phyloP scores from a whole-genome alignment of 257 asterid species.

The Salvia hispanica region DNA sequence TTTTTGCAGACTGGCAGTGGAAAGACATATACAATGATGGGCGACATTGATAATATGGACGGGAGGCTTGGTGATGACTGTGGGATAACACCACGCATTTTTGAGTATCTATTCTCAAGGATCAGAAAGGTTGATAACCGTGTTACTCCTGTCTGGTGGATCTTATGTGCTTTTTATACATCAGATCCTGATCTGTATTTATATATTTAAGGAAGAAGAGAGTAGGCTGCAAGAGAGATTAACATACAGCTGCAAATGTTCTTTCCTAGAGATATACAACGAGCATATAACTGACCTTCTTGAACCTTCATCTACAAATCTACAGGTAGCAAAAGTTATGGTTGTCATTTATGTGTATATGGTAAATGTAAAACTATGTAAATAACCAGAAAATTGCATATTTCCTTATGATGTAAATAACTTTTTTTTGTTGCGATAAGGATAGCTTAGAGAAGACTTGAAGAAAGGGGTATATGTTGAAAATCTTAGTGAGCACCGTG shows the following conservation, averaged over 20 bases:
- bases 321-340: conserved; percentile 53
- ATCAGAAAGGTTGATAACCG: conserved; percentile 60
- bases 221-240: conserved; percentile 62
- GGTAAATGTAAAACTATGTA: not conserved
- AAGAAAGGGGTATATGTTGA: conserved; percentile 88
- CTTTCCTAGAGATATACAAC: conserved; percentile 84
- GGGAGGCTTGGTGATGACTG: conserved; percentile 62
- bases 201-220: conserved; percentile 68
- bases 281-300: conserved; percentile 94
- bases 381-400: conserved; percentile 7
- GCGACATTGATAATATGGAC: conserved; percentile 60
- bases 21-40: conserved; percentile 91
- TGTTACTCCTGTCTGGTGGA: conserved; percentile 4
- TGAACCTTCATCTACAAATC: conserved; percentile 79
- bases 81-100: conserved; percentile 85
- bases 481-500: conserved; percentile 70
- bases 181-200: conserved; percentile 27
- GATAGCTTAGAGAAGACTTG: conserved; percentile 81
- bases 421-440: conserved; percentile 5
- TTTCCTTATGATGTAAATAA: conserved; percentile 19
- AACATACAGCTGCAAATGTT: conserved; percentile 82
- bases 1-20: conserved; percentile 83
- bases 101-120: conserved; percentile 69
- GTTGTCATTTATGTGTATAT: conserved; percentile 11
- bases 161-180: not conserved